Base-by-base conservation (phyloP, 345 rosid genomes). In the Euclidium syriacum region DNA sequence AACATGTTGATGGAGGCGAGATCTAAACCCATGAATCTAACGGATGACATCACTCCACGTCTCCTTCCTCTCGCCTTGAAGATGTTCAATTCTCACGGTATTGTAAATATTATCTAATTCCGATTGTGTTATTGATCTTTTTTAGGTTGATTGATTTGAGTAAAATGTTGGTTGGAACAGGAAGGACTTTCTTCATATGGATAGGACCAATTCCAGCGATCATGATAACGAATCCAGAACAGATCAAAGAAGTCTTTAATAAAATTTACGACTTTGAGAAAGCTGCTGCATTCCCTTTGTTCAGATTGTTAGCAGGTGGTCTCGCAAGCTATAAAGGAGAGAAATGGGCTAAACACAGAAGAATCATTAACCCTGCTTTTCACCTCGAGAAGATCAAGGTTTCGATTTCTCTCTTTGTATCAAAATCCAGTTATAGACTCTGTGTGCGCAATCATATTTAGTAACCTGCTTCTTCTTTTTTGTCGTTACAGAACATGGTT, bases 381-480 rank as follows among this genome's bases (percentile, higher is more conserved):
- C 76, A 73, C 17, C 62, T 57, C 8, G 80, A 79, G 63, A 79
- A 79, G 71, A 71, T 82, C 36, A 82, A 82, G 83, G 83, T 81
- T 14, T 27, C 3, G 16, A 6, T 23, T 56, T 47, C 9, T 33
- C 1, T 58, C 17, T 50, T 34, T 30, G 12, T 19, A 4, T 58
- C 49, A n/a, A 19, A 57, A 36, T 52, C 58, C 14, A 32, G n/a
- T 47, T 38, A 46, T 4, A 38, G 38, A 54, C 30, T 52, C 0
- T 39, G 2, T 40, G 41, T 46, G 40, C 30, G 50, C 33, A 49
- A 24, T 26, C 22, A 3, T n/a, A n/a, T 19, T 20, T 39, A 18
- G 24, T 3, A 1, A 52, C 6, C 4, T 43, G 24, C 10, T 27
- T 59, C 17, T 38, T 35, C 10, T 27, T 59, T 23, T 38, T 35